Conservation (phyloP, 2,329 filamentous ascomycete genomes). For the Fusarium coffeatum region DNA sequence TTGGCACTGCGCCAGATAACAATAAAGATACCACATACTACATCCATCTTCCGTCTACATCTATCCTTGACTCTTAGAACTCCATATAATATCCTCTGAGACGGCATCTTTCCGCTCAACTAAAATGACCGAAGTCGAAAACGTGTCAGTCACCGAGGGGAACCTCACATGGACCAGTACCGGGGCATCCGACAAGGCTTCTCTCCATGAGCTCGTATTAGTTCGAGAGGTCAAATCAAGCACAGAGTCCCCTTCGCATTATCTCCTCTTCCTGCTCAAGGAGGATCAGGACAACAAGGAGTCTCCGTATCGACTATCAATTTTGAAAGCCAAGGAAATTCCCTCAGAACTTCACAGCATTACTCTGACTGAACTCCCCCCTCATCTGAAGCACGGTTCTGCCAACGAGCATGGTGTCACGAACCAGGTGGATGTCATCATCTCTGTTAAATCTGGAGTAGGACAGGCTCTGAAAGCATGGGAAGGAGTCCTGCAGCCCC, state of each 20-base stretch:
- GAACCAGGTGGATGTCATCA: conserved; percentile 68
- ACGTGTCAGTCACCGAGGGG: conserved; percentile 41
- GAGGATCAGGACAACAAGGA: conserved; percentile 48
- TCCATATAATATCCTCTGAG: conserved; percentile 21
- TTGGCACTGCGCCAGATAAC: conserved; percentile 23
- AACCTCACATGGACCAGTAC: conserved; percentile 46
- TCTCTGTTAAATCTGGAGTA: conserved; percentile 75
- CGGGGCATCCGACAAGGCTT: conserved; percentile 25
- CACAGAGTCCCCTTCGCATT: conserved; percentile 6
- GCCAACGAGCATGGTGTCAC: conserved; percentile 33
- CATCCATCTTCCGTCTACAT: not conserved
- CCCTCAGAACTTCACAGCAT: conserved; percentile 54
- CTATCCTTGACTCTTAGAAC: not conserved
- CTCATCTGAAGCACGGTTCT: conserved; percentile 48
- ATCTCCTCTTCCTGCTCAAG: conserved; percentile 56
- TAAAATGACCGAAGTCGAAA: conserved; percentile 17
- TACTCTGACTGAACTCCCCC: conserved; percentile 54
- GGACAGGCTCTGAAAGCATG: conserved; percentile 68
- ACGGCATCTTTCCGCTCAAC: not conserved
- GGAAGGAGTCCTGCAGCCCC: conserved; percentile 64
- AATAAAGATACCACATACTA: conserved; percentile 33
- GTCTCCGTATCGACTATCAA: conserved; percentile 45
- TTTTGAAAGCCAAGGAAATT: conserved; percentile 47
- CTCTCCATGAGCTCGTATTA: conserved; percentile 48
- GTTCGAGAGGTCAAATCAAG: conserved; percentile 26